phyloP scores from a whole-genome alignment of 495 filamentous ascomycete species.

The Penicillium parvum region DNA sequence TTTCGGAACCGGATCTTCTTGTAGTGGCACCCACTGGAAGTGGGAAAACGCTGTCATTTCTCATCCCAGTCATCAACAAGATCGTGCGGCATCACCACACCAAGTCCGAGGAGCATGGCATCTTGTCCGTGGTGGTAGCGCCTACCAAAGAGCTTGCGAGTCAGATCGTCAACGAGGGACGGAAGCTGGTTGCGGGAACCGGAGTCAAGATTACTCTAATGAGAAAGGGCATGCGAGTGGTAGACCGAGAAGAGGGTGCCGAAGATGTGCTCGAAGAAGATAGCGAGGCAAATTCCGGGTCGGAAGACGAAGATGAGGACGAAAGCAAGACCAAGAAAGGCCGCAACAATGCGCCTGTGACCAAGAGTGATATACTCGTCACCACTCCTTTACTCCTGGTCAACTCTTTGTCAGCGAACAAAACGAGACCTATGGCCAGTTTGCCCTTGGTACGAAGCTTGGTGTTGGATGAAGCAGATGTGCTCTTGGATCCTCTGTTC shows the following conservation, averaged over 20 bases:
- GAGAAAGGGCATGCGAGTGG: conserved; percentile 74
- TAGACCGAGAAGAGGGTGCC: conserved; percentile 36
- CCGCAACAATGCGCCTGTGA: conserved; percentile 37
- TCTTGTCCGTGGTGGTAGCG: conserved; percentile 68
- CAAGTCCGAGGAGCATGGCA: conserved; percentile 44
- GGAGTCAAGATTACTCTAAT: conserved; percentile 77
- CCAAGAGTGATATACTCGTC: conserved; percentile 80
- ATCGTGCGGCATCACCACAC: conserved; percentile 54
- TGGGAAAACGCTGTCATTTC: conserved; percentile 92
- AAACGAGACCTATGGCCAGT: conserved; percentile 36
- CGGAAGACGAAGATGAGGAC: conserved; percentile 36
- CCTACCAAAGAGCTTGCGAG: conserved; percentile 88
- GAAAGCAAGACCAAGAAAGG: conserved; percentile 34
- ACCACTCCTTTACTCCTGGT: conserved; percentile 79
- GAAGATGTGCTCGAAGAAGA: conserved; percentile 39
- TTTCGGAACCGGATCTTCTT: conserved; percentile 62
- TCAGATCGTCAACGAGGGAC: conserved; percentile 90
- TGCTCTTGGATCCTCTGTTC: conserved; percentile 87
- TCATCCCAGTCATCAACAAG: conserved; percentile 78
- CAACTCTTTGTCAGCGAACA: conserved; percentile 60
- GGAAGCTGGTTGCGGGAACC: conserved; percentile 73
- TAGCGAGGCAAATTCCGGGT: conserved; percentile 33
- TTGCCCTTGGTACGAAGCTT: conserved; percentile 65
- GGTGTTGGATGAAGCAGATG: conserved; percentile 91
- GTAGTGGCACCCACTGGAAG: conserved; percentile 92